phyloP scores from a whole-genome alignment of 2,329 filamentous ascomycete genomes.

The Diaporthe ilicicola region DNA sequence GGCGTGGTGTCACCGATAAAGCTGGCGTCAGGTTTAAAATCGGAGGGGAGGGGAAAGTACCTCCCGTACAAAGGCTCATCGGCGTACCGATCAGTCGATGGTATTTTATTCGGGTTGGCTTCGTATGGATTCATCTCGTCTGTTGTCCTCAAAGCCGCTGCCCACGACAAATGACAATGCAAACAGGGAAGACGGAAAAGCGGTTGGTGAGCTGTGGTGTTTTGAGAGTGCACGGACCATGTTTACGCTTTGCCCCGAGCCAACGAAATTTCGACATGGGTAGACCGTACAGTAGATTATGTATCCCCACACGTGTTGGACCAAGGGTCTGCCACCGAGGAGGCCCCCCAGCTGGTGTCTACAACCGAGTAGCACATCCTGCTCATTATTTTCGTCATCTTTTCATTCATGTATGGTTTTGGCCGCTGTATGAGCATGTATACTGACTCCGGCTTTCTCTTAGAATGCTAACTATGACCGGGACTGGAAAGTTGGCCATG shows the following conservation, averaged over 20 bases:
- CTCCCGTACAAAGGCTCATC: background rate
- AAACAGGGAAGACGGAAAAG: too few relatives aligned
- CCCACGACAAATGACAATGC: background rate
- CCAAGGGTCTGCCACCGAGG: too few relatives aligned
- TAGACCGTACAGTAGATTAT: too few relatives aligned
- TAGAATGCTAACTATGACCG: too few relatives aligned
- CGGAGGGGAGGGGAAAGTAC: background rate
- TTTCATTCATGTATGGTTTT: too few relatives aligned
- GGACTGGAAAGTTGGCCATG: too few relatives aligned
- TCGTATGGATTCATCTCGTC: background rate
- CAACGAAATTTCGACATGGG: background rate
- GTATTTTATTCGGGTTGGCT: background rate
- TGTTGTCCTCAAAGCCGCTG: background rate
- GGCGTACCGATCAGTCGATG: background rate
- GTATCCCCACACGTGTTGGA: background rate
- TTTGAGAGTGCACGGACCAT: background rate
- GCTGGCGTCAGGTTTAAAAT: background rate
- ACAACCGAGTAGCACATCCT: too few relatives aligned
- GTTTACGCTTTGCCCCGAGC: background rate
- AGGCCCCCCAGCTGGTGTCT: too few relatives aligned
- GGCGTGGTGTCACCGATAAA: background rate
- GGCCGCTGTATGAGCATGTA: too few relatives aligned
- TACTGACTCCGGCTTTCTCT: too few relatives aligned
- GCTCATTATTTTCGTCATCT: too few relatives aligned
- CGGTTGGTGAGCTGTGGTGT: too few relatives aligned